These are phyloP conservation scores for Torulaspora globosa DNA, from an alignment of 1,139 yeast genomes.

Conservation along the genomic window DNA sequence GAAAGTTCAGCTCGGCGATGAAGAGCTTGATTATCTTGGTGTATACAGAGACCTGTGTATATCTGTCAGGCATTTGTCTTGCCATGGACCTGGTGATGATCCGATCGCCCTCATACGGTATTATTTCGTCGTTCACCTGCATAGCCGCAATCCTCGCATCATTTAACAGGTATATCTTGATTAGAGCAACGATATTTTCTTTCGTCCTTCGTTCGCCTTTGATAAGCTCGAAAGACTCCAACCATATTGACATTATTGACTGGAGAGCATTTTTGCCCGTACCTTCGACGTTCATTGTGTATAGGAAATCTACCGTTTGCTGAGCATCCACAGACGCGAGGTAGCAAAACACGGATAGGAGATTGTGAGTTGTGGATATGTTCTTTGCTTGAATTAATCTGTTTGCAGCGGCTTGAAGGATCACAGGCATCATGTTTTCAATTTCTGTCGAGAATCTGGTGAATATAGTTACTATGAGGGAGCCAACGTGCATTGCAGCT, in stretches of 20 bases:
- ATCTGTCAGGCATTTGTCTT: constrained; percentile 57
- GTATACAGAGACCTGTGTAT: constrained; percentile 63
- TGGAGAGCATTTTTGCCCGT: constrained; percentile 41
- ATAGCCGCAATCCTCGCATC: constrained; percentile 52
- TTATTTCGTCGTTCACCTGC: constrained; percentile 71
- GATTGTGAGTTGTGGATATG: constrained; percentile 68
- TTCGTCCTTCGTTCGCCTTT: constrained; percentile 74
- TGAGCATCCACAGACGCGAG: constrained; percentile 58
- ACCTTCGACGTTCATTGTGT: constrained; percentile 40
- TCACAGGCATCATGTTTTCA: constrained; percentile 51
- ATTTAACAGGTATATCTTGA: constrained; percentile 54
- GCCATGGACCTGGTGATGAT: constrained; percentile 86
- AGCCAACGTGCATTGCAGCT: constrained; percentile 74
- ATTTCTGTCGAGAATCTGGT: constrained; percentile 50
- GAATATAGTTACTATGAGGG: constrained; percentile 61
- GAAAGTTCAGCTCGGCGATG: constrained; percentile 63
- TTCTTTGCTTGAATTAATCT: constrained; percentile 64
- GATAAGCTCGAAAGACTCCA: constrained; percentile 72
- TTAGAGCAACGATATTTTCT: constrained; percentile 67
- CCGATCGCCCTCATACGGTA: constrained; percentile 53
- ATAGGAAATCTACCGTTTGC: constrained; percentile 59
- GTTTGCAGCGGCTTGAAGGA: constrained; percentile 67
- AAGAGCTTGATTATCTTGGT: constrained; percentile 70
- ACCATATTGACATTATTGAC: constrained; percentile 68
- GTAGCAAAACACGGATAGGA: constrained; percentile 72